phyloP scores from a whole-genome alignment of 306 rosid species.

The Sesbania bispinosa region DNA sequence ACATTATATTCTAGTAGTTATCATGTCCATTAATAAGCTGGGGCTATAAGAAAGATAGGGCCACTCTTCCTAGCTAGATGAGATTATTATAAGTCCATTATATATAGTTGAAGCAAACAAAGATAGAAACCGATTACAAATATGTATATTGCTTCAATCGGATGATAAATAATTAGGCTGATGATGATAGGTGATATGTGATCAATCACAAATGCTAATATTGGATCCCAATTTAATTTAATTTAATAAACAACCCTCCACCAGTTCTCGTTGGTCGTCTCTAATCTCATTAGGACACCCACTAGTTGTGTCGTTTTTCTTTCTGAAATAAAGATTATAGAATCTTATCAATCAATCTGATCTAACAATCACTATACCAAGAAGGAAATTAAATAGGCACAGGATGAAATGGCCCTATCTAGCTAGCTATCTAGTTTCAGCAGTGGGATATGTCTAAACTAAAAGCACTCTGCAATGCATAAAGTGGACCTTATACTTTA shows the following conservation, averaged over 20 bases:
- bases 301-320: background rate
- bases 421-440: constrained; percentile 10
- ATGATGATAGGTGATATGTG: background rate
- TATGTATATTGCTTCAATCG: background rate
- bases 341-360: background rate
- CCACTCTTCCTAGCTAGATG: constrained; percentile 27
- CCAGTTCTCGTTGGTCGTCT: background rate
- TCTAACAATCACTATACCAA: constrained; percentile 1
- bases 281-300: background rate
- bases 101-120: background rate
- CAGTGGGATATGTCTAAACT: constrained; percentile 33
- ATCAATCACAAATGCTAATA: background rate
- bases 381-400: background rate
- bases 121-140: background rate
- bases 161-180: background rate
- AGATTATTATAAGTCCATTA: no score
- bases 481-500: constrained; percentile 32
- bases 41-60: background rate
- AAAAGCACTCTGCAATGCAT: constrained; percentile 32
- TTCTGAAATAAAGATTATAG: background rate
- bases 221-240: background rate
- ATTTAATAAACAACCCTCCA: no score
- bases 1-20: constrained; percentile 30
- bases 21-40: constrained; percentile 31
- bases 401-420: constrained; percentile 24